Base-by-base conservation (phyloP, 306 rosid species). In the Arachis stenosperma region DNA sequence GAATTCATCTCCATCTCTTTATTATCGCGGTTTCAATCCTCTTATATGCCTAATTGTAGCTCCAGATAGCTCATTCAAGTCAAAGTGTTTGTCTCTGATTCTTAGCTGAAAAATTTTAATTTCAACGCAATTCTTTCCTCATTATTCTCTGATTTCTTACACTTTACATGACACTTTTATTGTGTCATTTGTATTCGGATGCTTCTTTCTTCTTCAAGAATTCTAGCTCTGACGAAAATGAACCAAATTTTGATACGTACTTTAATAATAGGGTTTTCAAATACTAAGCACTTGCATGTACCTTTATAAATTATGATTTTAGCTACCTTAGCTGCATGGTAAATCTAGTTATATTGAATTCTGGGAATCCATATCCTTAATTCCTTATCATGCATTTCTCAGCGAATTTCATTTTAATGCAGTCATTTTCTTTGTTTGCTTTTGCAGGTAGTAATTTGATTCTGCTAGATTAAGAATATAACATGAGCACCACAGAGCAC, bases 401-500 rank as follows among this genome's bases (percentile, higher is more conserved):
- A 4, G 71, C 12, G 48, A 41, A 43, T 50, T 74, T 67, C 75
- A 56, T 69, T 44, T 50, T 22, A 17, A 63, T 61, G 9, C 69
- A 75, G 61, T 22, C 61, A 17, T 37, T 61, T 59, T 7, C 52
- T 14, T 60, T 61, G 43, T 14, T 42, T 52, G 71, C n/a, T 78
- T 80, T 80, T 85, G 75, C 88, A 78, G 86, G 51, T 63, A 59
- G 15, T 27, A 36, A 36, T 71, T 83, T 43, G 30, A 7, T 40
- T 79, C 9, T 1, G 48, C 78, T 15, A 51, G 43, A 36, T 54
- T 53, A 33, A 53, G 10, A 68, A 65, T 55, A 56, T 7, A 82
- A 75, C 54, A 90, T 94, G 98, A 91, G 82, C 69, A 76, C 85
- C 71, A 74, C 90, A 55, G 79, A 70, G 29, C 89, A 84, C 61